These are phyloP conservation scores for Xylaria sp. DNA, from an alignment of 2,329 filamentous ascomycete species.

Conservation along the genomic window DNA sequence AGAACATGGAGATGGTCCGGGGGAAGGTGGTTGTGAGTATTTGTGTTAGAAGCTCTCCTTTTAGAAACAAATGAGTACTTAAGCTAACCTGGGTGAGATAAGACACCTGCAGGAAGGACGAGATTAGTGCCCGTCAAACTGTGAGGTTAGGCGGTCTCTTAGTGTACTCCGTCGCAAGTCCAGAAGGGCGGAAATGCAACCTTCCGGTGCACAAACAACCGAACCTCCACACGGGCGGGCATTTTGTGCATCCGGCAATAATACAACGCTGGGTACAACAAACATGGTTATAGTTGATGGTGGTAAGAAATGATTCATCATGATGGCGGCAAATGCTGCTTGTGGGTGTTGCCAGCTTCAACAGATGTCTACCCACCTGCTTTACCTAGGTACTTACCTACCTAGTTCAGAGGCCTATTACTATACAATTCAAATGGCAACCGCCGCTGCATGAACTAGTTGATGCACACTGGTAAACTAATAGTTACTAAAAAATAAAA, in stretches of 20 bases:
- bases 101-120: constrained; percentile 1
- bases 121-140: constrained; percentile 10
- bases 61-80: neutral
- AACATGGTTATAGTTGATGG: neutral
- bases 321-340: neutral
- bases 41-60: constrained; percentile 19
- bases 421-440: neutral
- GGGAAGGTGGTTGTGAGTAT: constrained; percentile 21
- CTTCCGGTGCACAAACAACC: constrained; percentile 34
- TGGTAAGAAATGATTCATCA: constrained; percentile 8
- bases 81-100: constrained; percentile 22
- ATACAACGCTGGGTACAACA: no score
- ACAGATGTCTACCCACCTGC: no score
- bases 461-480: no score
- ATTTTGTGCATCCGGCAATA: constrained; percentile 13
- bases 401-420: no score
- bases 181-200: constrained; percentile 34
- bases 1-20: neutral
- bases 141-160: neutral
- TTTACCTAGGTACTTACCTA: neutral
- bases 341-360: neutral
- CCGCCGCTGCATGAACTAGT: neutral
- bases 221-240: constrained; percentile 15
- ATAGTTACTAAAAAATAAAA: neutral
- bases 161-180: constrained; percentile 16